phyloP scores from a whole-genome alignment of 257 asterid genomes.

The Solanum gracilifrons region DNA sequence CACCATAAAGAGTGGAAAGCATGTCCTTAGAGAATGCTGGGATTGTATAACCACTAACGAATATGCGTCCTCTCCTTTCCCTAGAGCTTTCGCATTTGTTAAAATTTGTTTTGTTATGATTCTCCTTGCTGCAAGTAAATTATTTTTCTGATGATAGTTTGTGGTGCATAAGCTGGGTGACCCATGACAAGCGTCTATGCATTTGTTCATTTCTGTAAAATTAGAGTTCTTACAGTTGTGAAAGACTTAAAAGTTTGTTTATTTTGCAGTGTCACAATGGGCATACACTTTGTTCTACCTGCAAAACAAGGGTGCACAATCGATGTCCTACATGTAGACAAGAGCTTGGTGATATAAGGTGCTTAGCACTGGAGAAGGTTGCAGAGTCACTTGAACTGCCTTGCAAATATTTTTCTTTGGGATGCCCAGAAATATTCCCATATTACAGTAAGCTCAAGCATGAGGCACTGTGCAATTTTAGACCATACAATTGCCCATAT shows the following conservation, averaged over 20 bases:
- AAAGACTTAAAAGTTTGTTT: not conserved
- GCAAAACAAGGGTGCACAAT: conserved; percentile 76
- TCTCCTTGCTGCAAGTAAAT: not conserved
- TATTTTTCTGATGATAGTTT: not conserved
- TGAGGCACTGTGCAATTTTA: conserved; percentile 53
- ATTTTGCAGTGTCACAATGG: conserved; percentile 76
- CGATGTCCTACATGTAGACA: conserved; percentile 88
- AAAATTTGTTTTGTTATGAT: not conserved
- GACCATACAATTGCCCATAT: conserved; percentile 68
- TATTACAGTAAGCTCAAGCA: conserved; percentile 76
- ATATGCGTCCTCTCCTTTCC: not conserved
- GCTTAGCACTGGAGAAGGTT: conserved; percentile 83
- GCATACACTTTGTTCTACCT: conserved; percentile 82
- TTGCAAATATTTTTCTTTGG: conserved; percentile 64
- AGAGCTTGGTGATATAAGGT: conserved; percentile 88
- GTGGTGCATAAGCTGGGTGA: not conserved
- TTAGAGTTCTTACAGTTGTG: not conserved
- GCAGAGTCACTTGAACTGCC: conserved; percentile 80
- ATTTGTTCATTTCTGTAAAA: not conserved
- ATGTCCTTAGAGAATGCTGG: not conserved
- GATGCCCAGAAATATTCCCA: conserved; percentile 76
- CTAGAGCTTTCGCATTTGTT: not conserved
- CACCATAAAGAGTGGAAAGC: not conserved
- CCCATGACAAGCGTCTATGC: not conserved
- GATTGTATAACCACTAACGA: not conserved